Base-by-base conservation (phyloP, 2,329 filamentous ascomycete species). In the Monilinia vaccinii-corymbosi region DNA sequence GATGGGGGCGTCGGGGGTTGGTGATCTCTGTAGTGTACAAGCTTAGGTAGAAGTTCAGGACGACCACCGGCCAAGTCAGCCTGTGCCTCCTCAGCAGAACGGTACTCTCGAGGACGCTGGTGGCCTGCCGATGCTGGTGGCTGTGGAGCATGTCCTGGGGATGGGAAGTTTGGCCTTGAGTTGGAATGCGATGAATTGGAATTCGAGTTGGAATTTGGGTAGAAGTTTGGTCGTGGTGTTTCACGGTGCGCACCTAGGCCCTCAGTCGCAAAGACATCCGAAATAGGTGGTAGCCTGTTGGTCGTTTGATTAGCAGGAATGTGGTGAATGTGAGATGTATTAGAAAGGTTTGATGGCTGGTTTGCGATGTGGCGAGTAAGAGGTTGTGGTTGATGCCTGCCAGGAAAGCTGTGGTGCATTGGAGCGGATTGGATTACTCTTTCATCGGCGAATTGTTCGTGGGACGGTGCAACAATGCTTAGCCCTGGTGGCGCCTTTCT, bases 401-500 rank as follows among this genome's bases (percentile, higher is more conserved):
- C 92, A 9, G 94, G 97, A 72, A 99, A 99, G 42, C 91, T 95
- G 72, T 97, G 93, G 68, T 95, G 87, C 28, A 99, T 81, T 18
- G 94, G 94, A 9, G 94, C 94, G 4, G 94, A 99, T 75, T 99
- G 94, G 63, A 99, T 95, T 40, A 97, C 91, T 67, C 94, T 83
- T 78, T 99, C 94, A 70, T 91, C 86, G 68, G 92, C 90, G 71
- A 97, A 97, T 63, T 92, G 88, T 67, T 94, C 86, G 65, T 95
- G 91, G 7, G 91, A 91, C 1, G 94, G 94, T 31, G 94, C 89
- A n/a, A 95, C 89, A 67, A 99, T 99, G 60, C 91, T 95, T 52
- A 99, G 79, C 48, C 92, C 92, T 1, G 91, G 89, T 44, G 94
- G 94, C 8, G 88, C 88, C 71, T 89, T 91, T 73, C 91, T 85